Conservation (phyloP, 2,329 filamentous ascomycete genomes). For the Venturia pyrina region DNA sequence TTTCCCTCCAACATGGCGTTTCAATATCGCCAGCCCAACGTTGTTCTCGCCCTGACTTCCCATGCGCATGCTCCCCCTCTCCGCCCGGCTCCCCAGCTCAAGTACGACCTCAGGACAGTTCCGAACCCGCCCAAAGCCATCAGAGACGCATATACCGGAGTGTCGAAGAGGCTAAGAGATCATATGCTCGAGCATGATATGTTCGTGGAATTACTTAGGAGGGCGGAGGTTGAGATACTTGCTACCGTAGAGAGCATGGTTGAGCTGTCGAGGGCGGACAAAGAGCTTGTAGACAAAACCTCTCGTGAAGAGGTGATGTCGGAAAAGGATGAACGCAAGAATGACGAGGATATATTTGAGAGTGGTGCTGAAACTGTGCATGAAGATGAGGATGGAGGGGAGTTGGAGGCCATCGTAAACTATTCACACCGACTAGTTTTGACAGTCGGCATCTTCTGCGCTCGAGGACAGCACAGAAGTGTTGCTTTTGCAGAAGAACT, state of each 20-base stretch:
- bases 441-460: slow-evolving; percentile 19
- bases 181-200: slow-evolving; percentile 15
- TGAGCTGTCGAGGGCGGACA: neutral
- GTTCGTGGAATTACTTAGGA: slow-evolving; percentile 13
- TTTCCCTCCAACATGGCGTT: neutral
- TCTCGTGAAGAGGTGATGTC: neutral
- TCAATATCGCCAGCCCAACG: neutral
- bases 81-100: slow-evolving; percentile 16
- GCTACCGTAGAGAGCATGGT: slow-evolving; percentile 9
- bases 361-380: slow-evolving; percentile 1
- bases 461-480: slow-evolving; percentile 19
- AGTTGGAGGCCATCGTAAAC: neutral
- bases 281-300: neutral
- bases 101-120: slow-evolving; percentile 17
- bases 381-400: neutral
- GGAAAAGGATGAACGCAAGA: neutral
- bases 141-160: slow-evolving; percentile 15
- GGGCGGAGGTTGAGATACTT: slow-evolving; percentile 14
- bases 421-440: neutral
- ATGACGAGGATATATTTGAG: neutral
- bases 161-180: slow-evolving; percentile 16
- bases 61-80: slow-evolving; percentile 16
- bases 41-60: slow-evolving; percentile 15
- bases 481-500: slow-evolving; percentile 21
- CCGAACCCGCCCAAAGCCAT: slow-evolving; percentile 17